Conservation (phyloP, 805 yeast species). For the Sugiyamaella marilandica region DNA sequence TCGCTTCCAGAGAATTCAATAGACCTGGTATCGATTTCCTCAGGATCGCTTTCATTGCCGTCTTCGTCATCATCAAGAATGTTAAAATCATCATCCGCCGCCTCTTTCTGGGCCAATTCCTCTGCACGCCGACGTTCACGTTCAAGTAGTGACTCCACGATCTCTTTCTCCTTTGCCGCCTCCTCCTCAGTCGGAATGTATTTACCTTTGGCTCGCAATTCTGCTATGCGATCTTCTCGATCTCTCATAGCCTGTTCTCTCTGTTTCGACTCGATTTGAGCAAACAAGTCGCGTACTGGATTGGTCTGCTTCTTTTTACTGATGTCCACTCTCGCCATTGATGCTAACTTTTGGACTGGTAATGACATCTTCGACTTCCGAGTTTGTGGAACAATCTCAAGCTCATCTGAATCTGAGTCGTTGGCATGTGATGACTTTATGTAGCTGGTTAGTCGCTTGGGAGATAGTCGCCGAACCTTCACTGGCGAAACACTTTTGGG, state of each 20-base stretch:
- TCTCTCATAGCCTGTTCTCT: slow-evolving; percentile 19
- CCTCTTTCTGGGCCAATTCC: slow-evolving; percentile 16
- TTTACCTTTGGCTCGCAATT: slow-evolving; percentile 20
- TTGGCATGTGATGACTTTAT: slow-evolving; percentile 1
- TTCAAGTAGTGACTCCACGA: slow-evolving; percentile 20
- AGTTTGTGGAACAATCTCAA: slow-evolving; percentile 22
- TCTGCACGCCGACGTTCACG: slow-evolving; percentile 22
- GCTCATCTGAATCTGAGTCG: slow-evolving; percentile 19
- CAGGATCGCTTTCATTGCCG: slow-evolving; percentile 6
- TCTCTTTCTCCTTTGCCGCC: slow-evolving; percentile 16
- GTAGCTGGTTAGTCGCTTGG: slow-evolving; percentile 17
- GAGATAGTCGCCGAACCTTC: background rate
- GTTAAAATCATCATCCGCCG: slow-evolving; percentile 10
- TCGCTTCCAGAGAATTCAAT: slow-evolving; percentile 1
- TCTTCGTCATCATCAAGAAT: slow-evolving; percentile 14
- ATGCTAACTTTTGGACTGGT: slow-evolving; percentile 11
- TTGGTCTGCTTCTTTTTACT: background rate
- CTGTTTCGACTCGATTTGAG: slow-evolving; percentile 15
- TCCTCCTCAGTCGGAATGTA: slow-evolving; percentile 18
- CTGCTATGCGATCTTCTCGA: slow-evolving; percentile 16
- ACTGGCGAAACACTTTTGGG: background rate
- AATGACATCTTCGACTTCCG: slow-evolving; percentile 7
- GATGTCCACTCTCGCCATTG: slow-evolving; percentile 13
- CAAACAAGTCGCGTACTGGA: slow-evolving; percentile 4
- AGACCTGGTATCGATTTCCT: slow-evolving; percentile 2